Percentiles rank a stretch among this genome's conserved stretches.
These are phyloP conservation scores for Globisporangium paddicum DNA, from an alignment of 352 stramenopile genomes.

Conservation along the genomic window DNA sequence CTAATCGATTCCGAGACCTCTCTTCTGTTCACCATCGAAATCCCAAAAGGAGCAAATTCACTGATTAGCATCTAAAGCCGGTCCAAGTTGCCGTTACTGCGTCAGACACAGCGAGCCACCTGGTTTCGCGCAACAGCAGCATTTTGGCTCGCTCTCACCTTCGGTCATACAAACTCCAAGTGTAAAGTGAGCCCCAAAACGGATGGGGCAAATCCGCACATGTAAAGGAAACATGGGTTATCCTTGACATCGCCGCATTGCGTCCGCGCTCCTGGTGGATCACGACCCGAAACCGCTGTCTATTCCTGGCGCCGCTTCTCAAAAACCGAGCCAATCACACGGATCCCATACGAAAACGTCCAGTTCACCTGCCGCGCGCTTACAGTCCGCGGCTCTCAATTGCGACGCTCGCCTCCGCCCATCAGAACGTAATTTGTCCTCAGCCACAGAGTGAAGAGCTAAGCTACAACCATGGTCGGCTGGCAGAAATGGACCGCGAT, in stretches of 20 bases:
- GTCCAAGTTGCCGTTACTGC: background rate
- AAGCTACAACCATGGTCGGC: slow-evolving; percentile 10
- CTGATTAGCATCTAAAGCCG: slow-evolving; percentile 3
- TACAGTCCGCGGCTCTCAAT: background rate
- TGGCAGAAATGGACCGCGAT: slow-evolving; percentile 16
- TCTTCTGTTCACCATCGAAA: background rate
- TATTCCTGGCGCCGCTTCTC: background rate
- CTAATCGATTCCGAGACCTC: background rate
- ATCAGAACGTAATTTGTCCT: slow-evolving; percentile 11
- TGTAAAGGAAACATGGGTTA: background rate
- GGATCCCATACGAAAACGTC: background rate
- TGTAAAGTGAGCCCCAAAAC: background rate
- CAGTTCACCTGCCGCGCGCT: background rate
- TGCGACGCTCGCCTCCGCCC: background rate
- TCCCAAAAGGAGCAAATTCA: background rate
- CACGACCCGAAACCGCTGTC: background rate
- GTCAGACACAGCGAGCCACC: slow-evolving; percentile 2
- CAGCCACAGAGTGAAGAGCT: background rate
- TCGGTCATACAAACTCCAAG: background rate
- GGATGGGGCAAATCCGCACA: background rate
- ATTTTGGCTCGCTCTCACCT: background rate
- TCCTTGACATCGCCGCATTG: too few relatives aligned
- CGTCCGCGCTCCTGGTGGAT: background rate
- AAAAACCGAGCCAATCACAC: too few relatives aligned
- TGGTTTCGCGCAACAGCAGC: slow-evolving; percentile 3